phyloP scores from a whole-genome alignment of 768 basidiomycete genomes.

The Agaricus subrufescens region DNA sequence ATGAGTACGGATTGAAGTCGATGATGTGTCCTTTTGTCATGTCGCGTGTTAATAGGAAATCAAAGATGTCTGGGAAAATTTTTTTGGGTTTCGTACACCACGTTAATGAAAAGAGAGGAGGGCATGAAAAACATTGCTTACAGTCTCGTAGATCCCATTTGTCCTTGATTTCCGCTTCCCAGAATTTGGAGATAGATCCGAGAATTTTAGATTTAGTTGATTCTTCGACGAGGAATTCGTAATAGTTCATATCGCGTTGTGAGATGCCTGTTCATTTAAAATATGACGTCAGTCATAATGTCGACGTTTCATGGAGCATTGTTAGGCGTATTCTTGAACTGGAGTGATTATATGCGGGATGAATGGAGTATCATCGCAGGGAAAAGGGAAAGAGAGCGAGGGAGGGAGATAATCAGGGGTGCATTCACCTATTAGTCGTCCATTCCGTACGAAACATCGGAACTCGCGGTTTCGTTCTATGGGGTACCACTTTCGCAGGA shows the following conservation, averaged over 20 bases:
- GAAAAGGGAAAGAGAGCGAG: background rate
- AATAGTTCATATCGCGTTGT: constrained; percentile 87
- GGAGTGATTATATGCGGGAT: background rate
- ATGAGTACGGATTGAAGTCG: constrained; percentile 88
- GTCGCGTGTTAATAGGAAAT: constrained; percentile 83
- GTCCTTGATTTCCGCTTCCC: constrained; percentile 60
- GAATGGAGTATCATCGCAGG: background rate
- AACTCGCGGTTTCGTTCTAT: constrained; percentile 82
- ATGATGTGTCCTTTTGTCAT: constrained; percentile 72
- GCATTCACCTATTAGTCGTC: constrained; percentile 63
- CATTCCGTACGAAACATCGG: constrained; percentile 82
- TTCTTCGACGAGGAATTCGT: constrained; percentile 76
- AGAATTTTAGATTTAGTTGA: constrained; percentile 49
- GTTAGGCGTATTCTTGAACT: background rate
- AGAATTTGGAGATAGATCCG: constrained; percentile 51
- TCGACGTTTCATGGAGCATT: background rate
- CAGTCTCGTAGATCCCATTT: constrained; percentile 54
- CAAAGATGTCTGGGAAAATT: constrained; percentile 63
- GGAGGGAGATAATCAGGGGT: background rate
- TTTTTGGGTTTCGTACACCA: background rate
- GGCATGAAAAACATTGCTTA: constrained; percentile 30
- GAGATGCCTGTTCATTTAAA: constrained; percentile 56
- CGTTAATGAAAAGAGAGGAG: background rate
- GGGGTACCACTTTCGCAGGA: constrained; percentile 87
- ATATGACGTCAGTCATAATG: background rate